Percentiles rank a stretch among this genome's conserved stretches.
phyloP scores from a whole-genome alignment of 2,329 filamentous ascomycete species.

The Ascochyta rabiei region DNA sequence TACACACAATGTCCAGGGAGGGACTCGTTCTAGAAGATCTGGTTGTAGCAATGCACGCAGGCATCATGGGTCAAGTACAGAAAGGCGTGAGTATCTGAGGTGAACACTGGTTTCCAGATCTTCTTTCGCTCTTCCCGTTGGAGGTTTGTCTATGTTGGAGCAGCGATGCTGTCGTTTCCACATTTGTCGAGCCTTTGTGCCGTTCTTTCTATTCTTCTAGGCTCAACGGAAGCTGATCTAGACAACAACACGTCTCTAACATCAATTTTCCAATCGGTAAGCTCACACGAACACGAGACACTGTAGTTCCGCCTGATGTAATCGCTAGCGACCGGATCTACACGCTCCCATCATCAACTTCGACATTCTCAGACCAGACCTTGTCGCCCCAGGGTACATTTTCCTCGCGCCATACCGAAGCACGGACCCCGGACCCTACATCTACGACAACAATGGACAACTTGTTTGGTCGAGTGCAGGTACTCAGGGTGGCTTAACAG shows the following conservation, averaged over 20 bases:
- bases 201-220: conserved; percentile 1
- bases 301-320: conserved; percentile 3
- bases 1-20: conserved; percentile 5
- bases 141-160: neutral
- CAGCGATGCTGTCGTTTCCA: conserved; percentile 9
- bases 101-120: neutral
- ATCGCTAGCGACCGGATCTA: conserved; percentile 12
- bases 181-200: conserved; percentile 5
- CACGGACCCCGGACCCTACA: conserved; percentile 12
- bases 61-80: conserved; percentile 1
- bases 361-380: conserved; percentile 10
- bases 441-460: conserved; percentile 11
- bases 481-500: conserved; percentile 9
- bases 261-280: conserved; percentile 11
- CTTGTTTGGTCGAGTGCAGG: conserved; percentile 14
- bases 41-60: conserved; percentile 1
- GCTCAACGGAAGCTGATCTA: neutral
- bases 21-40: conserved; percentile 11
- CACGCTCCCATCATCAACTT: conserved; percentile 15
- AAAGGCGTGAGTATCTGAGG: neutral
- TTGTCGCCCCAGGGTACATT: conserved; percentile 11
- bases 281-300: neutral
- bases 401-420: conserved; percentile 13
- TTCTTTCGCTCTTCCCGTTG: neutral
- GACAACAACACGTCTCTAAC: conserved; percentile 12